A percentile compares a stretch with the other conserved stretches of the same genome.
These are phyloP conservation scores for Pseudogymnoascus sp. DNA, from an alignment of 2,329 filamentous ascomycete genomes.

Conservation along the genomic window DNA sequence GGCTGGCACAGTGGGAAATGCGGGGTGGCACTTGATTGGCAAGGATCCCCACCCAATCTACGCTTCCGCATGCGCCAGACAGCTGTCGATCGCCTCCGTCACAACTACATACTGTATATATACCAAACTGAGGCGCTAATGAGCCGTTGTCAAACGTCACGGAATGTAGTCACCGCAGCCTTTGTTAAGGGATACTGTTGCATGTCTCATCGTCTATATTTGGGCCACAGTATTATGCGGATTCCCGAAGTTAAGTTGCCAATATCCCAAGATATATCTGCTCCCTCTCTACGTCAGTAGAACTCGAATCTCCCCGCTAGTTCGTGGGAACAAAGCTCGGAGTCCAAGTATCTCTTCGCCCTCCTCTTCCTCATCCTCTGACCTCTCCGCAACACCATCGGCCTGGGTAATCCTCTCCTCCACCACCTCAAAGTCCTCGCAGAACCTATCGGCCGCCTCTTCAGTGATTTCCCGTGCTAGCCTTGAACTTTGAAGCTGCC, in stretches of 20 bases:
- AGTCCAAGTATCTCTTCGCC: slow-evolving; percentile 22
- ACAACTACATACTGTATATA: slow-evolving; percentile 7
- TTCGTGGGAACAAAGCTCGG: slow-evolving; percentile 28
- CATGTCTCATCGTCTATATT: not conserved
- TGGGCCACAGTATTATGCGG: not conserved
- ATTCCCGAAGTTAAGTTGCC: not conserved
- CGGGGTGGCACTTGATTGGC: slow-evolving; percentile 3
- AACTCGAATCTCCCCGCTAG: slow-evolving; percentile 29
- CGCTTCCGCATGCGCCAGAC: slow-evolving; percentile 4
- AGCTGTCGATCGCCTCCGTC: not conserved
- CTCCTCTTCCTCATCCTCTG: slow-evolving; percentile 20
- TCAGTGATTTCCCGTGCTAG: slow-evolving; percentile 73
- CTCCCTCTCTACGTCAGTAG: slow-evolving; percentile 24
- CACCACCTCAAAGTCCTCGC: slow-evolving; percentile 69
- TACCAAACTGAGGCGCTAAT: not conserved
- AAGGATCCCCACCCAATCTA: slow-evolving; percentile 3
- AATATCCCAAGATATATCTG: not conserved
- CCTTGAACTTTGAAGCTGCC: slow-evolving; percentile 62
- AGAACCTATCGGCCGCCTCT: slow-evolving; percentile 76
- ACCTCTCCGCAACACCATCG: slow-evolving; percentile 40
- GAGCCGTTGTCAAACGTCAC: not conserved
- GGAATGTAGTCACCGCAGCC: not conserved
- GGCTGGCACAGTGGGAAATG: not conserved
- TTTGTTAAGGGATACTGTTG: not conserved
- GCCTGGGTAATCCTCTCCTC: slow-evolving; percentile 53